Evolutionary conservation across 164 flowering plant species (phyloP), one percentile per base, ranked within the genome.

Genomic region (Macadamia integrifolia): DNA sequence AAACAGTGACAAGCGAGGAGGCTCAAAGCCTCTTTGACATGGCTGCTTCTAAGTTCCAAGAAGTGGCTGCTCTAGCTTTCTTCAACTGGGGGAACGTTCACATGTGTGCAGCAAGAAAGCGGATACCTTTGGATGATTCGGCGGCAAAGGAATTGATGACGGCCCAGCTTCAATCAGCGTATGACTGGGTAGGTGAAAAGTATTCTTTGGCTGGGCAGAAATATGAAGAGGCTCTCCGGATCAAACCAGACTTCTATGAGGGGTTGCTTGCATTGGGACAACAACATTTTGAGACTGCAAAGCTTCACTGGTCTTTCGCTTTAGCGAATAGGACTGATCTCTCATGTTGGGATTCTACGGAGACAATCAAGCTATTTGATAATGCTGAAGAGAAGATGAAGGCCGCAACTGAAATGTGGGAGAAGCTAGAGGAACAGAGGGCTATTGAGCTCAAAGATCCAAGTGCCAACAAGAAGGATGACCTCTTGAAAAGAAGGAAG

Each of bases 31-130:
- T 94, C 50, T 94, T 94, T 59, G 95, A 94, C 78, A 88, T 86
- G 84, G 98, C 98, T 70, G 99, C 98, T 35, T 70, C 80, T 18
- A 94, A 92, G 71, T 94, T 94, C 75, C 99, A 92, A 75, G 99
- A 94, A 78, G 98, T 94, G 18, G 98, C 91, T 58, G 98, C 98
- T 12, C 73, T 90, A 69, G 98, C 98, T 32, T 90, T 87, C 77
- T 94, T 92, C 77, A 94, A 94, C 65, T 92, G 97, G 99, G 98
- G 99, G 55, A 94, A 92, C 84, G 99, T 94, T 63, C 91, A 92
- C 58, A 92, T 92, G 98, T 92, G 98, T 75, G 95, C 98, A 15
- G 98, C 99, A 23, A 82, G 99, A 74, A 94, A 94, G 74, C 80
- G 90, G 14, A 92, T 92, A 42, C 98, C 99, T 2, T 73, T 92